These are phyloP conservation scores for Nakazawaea molendinolei DNA, from an alignment of 805 yeast genomes.

Conservation along the genomic window DNA sequence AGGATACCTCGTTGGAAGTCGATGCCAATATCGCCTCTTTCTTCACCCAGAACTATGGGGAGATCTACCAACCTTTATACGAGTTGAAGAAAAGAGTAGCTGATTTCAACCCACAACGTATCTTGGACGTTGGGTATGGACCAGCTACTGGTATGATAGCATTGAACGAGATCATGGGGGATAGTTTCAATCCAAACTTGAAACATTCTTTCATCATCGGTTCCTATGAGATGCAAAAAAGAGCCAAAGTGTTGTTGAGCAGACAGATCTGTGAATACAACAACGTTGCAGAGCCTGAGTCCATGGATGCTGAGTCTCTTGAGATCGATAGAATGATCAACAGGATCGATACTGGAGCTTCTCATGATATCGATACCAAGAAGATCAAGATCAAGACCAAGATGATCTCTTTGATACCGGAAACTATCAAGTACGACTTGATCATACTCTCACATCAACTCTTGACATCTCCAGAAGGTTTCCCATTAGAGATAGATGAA, in stretches of 20 bases:
- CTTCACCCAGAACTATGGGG: conserved; percentile 76
- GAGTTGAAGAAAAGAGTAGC: conserved; percentile 58
- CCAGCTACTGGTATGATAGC: conserved; percentile 93
- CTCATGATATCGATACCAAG: conserved; percentile 43
- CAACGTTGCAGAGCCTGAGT: conserved; percentile 18
- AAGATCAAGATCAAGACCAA: conserved; percentile 48
- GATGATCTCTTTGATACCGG: conserved; percentile 47
- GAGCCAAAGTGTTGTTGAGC: conserved; percentile 72
- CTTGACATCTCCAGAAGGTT: conserved; percentile 48
- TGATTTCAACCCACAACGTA: conserved; percentile 54
- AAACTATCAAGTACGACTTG: conserved; percentile 58
- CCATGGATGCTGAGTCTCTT: conserved; percentile 16
- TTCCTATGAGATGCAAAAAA: conserved; percentile 60
- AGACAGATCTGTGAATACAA: conserved; percentile 52
- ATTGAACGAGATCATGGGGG: conserved; percentile 73
- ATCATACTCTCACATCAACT: conserved; percentile 81
- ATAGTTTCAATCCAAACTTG: conserved; percentile 47
- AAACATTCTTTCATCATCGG: conserved; percentile 76
- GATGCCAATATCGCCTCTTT: conserved; percentile 79
- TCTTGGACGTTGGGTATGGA: conserved; percentile 81
- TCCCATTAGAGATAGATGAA: conserved; percentile 70
- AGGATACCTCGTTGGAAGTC: conserved; percentile 41
- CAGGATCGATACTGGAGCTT: conserved; percentile 7
- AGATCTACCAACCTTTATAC: conserved; percentile 52
- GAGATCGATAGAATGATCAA: conserved; percentile 12